These are phyloP conservation scores for Penicillium sp. DNA, from an alignment of 2,329 filamentous ascomycete species.

Conservation along the genomic window DNA sequence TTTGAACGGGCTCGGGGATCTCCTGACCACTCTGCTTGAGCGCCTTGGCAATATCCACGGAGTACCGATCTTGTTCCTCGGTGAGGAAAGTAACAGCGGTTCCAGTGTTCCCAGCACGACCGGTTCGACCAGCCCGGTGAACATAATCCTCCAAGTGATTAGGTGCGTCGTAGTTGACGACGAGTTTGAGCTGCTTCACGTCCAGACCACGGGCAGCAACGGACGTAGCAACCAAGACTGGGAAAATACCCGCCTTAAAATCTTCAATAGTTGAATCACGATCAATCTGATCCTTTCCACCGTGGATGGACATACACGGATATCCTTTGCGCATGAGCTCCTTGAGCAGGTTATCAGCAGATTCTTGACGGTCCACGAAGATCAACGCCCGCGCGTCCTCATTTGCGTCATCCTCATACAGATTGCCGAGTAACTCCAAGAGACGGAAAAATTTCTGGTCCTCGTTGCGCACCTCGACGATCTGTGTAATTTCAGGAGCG, in stretches of 20 bases:
- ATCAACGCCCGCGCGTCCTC: constrained; percentile 88
- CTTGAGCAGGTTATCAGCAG: constrained; percentile 75
- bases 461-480: constrained; percentile 84
- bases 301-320: constrained; percentile 89
- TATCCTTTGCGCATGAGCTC: constrained; percentile 83
- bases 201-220: constrained; percentile 93
- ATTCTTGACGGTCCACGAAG: constrained; percentile 90
- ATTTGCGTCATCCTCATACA: constrained; percentile 71
- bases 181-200: constrained; percentile 92
- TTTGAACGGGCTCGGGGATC: constrained; percentile 69
- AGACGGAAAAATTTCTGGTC: constrained; percentile 80
- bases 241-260: constrained; percentile 88
- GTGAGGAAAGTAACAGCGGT: constrained; percentile 94
- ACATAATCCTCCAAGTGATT: constrained; percentile 97
- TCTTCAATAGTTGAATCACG: constrained; percentile 89
- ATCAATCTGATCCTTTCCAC: constrained; percentile 90
- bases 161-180: constrained; percentile 92
- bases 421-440: constrained; percentile 80
- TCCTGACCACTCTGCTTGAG: constrained; percentile 87
- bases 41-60: constrained; percentile 84
- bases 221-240: constrained; percentile 90
- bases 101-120: constrained; percentile 89
- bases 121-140: constrained; percentile 89
- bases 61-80: constrained; percentile 86
- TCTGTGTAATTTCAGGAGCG: constrained; percentile 76